Conservation (phyloP, 2,329 filamentous ascomycete genomes). For the Colletotrichum spaethianum region DNA sequence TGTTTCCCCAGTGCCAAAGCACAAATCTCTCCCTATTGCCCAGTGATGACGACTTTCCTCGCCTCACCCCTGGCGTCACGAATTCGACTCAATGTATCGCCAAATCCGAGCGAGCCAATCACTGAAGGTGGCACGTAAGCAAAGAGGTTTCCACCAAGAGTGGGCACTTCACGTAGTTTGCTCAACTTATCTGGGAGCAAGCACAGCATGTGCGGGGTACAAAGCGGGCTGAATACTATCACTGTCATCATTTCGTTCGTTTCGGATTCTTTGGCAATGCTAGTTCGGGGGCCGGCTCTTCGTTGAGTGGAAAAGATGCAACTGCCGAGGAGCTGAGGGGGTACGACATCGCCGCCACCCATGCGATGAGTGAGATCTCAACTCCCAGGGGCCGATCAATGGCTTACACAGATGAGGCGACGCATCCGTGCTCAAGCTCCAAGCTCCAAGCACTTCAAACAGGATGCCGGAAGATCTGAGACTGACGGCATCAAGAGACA, state of each 20-base stretch:
- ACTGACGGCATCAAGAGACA: neutral
- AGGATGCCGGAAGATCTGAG: neutral
- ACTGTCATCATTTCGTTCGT: neutral
- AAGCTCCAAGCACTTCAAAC: neutral
- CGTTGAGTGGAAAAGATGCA: neutral
- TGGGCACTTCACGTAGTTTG: neutral
- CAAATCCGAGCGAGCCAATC: slow-evolving; percentile 6
- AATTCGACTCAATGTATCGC: neutral
- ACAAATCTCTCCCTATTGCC: neutral
- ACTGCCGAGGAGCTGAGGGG: neutral
- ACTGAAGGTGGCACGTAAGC: neutral
- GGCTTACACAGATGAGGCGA: neutral
- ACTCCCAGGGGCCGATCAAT: neutral
- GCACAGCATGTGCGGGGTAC: neutral
- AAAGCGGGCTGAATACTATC: neutral
- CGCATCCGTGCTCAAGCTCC: slow-evolving; percentile 3
- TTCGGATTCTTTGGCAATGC: neutral
- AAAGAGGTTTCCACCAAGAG: neutral
- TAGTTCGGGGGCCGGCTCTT: neutral
- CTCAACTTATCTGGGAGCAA: neutral
- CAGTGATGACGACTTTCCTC: neutral
- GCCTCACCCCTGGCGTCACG: neutral
- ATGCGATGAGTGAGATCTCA: neutral
- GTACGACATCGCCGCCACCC: neutral
- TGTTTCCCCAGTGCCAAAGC: neutral